Evolutionary conservation across 306 rosid genomes (phyloP).

Genomic region (Acacia confusa): DNA sequence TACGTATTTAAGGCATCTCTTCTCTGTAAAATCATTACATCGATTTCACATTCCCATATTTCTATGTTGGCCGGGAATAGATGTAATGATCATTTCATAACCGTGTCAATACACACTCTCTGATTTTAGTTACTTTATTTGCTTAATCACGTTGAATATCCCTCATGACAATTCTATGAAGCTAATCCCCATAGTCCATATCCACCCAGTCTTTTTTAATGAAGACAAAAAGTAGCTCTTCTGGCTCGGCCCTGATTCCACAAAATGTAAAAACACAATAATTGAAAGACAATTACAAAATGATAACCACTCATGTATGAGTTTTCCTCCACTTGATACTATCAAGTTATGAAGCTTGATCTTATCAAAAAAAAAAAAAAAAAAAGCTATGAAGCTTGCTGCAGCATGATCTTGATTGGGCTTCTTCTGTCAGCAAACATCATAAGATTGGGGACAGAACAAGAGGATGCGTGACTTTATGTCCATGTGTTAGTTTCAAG

Average conservation of each 20-base stretch:
- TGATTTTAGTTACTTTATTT: slow-evolving; percentile 15
- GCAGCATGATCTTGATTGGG: background rate
- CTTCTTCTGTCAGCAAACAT: background rate
- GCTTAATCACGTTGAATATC: slow-evolving; percentile 4
- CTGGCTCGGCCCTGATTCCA: background rate
- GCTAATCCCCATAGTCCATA: background rate
- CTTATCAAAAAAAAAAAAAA: too few species aligned
- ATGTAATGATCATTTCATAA: slow-evolving; percentile 39
- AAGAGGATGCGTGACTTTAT: background rate
- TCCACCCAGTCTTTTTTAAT: background rate
- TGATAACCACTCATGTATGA: background rate
- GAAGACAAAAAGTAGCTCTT: background rate
- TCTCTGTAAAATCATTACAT: slow-evolving; percentile 25
- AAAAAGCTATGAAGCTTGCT: background rate
- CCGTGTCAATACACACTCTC: slow-evolving; percentile 21
- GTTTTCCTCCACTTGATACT: background rate
- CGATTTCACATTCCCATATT: slow-evolving; percentile 35
- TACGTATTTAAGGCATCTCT: background rate
- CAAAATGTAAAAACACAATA: background rate
- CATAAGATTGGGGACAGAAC: background rate
- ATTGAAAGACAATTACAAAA: background rate
- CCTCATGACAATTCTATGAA: slow-evolving; percentile 35
- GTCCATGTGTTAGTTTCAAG: background rate
- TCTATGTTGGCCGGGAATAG: slow-evolving; percentile 20
- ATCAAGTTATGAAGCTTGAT: background rate